Evolutionary conservation across 352 stramenopile species (phyloP), one percentile per base, ranked within the genome.

Genomic region (Phytophthora hibernalis): DNA sequence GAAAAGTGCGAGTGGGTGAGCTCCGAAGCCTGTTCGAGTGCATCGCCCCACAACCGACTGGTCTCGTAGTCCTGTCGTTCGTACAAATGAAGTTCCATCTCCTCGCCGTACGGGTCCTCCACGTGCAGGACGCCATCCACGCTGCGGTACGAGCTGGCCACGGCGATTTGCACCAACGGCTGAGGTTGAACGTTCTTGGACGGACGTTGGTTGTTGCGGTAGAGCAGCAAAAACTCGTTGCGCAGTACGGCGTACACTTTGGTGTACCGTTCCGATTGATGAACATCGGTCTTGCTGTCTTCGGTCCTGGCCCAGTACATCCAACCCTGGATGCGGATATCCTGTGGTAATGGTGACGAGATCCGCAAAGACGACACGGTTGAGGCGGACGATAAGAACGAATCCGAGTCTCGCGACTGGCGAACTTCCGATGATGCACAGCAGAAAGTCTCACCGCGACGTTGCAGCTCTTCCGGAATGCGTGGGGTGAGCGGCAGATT

Each of bases 51-150:
- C 12, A 58, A 52, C 20, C 59, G 31, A 20, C 63, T 48, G 3
- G 44, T 55, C 8, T 59, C 44, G 8, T 59, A 54, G 60, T 93
- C 76, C 6, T 76, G 38, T 15, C 82, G 80, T 30, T 90, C 78
- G 74, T 92, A 92, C 44, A 89, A 54, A 63, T 87, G 79, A 26
- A 92, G 68, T 55, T 92, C 84, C 84, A 92, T 91, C n/a, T 73
- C 71, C 58, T 91, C 82, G 28, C 80, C 79, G 68, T 81, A 85
- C n/a, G 82, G 77, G 24, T 84, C 84, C 30, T 82, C 72, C 37
- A 89, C 70, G 12, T 77, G 72, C 42, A 92, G 69, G 5, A 77
- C 72, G 21, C 79, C 77, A 35, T 85, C 72, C 9, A 70, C 65
- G 16, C 71, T 74, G 57, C 76, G 76, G 54, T 72, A 70, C 13